Evolutionary conservation across 305 asterid species (phyloP), one percentile per base, ranked within the genome.

Genomic region (Coffea humblotiana): DNA sequence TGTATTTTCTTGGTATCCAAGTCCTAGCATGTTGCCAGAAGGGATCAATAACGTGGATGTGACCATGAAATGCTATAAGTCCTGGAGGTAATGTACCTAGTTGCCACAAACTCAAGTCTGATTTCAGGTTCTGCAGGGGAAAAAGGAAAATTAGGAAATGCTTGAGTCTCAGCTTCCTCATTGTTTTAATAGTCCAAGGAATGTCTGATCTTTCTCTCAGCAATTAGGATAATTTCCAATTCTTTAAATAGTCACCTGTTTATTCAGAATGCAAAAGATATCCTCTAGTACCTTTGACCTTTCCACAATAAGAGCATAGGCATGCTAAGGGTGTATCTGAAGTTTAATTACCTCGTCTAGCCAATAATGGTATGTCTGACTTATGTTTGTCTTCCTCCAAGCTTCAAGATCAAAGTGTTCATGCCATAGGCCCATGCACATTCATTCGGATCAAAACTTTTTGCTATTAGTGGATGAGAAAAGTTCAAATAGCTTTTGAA

Each of bases 381-480:
- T 94, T 84, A 95, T 95, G 82, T 88, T 92, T 61, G 99, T 89
- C 76, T 84, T 92, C 85, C 98, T 91, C 98, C 99, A 95, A 8
- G 95, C 97, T 70, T 94, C 88, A 52, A 95, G 90, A 84, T 95
- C 96, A 18, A 95, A 95, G 77, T 83, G 83, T 95, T 95, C 99
- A 95, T 92, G 77, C 99, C 99, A 80, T 95, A 95, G 13, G 99
- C 99, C 99, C 99, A 95, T 32, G 99, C 99, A 74, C 99, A 95
- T 88, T 95, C 97, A 77, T 86, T 78, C 60, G 99, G 97, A 83
- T 92, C 74, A 7, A 95, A 95, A 79, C 70, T 89, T 61, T 86
- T 87, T 25, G 91, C 91, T 83, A 95, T 91, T 78, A 95, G 81
- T 29, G 98, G 97, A 84, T 95, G 99, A 35, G 99, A 95, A 75